A percentile compares a stretch with the other conserved stretches of the same genome.
Evolutionary conservation across 495 filamentous ascomycete genomes (phyloP).

Genomic region (Penicillium diatomitis): DNA sequence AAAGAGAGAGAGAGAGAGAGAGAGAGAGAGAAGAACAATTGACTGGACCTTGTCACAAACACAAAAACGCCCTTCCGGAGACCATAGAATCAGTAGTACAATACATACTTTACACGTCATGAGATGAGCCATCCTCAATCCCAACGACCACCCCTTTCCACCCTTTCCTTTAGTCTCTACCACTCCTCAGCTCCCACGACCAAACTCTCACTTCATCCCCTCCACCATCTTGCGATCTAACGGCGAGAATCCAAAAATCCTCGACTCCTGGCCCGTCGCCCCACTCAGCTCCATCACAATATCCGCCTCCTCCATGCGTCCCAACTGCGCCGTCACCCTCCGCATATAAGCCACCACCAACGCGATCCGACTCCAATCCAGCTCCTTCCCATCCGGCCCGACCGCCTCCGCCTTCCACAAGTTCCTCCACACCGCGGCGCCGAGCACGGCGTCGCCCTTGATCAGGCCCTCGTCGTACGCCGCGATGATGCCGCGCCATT

Average conservation of each 20-base stretch:
- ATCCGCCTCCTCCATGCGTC: conserved; percentile 51
- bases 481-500: conserved; percentile 78
- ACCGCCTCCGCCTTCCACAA: conserved; percentile 60
- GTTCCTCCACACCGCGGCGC: conserved; percentile 88
- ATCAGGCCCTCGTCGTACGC: conserved; percentile 83
- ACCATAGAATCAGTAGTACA: too few species aligned
- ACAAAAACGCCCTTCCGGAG: too few species aligned
- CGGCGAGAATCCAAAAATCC: conserved; percentile 29
- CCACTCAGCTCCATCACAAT: conserved; percentile 28
- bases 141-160: neutral
- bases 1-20: neutral
- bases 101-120: too few species aligned
- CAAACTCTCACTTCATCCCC: conserved; percentile 10
- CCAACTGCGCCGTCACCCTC: conserved; percentile 51
- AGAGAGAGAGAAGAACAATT: neutral
- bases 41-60: too few species aligned
- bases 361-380: conserved; percentile 63
- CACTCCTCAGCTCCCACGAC: neutral
- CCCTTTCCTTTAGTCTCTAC: neutral
- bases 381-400: conserved; percentile 38
- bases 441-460: conserved; percentile 77
- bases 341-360: conserved; percentile 74
- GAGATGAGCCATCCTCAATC: neutral
- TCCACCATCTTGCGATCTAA: conserved; percentile 29
- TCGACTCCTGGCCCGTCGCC: conserved; percentile 10